Base-by-base conservation (phyloP, 2,329 filamentous ascomycete genomes). In the Penicillium janthinellum region DNA sequence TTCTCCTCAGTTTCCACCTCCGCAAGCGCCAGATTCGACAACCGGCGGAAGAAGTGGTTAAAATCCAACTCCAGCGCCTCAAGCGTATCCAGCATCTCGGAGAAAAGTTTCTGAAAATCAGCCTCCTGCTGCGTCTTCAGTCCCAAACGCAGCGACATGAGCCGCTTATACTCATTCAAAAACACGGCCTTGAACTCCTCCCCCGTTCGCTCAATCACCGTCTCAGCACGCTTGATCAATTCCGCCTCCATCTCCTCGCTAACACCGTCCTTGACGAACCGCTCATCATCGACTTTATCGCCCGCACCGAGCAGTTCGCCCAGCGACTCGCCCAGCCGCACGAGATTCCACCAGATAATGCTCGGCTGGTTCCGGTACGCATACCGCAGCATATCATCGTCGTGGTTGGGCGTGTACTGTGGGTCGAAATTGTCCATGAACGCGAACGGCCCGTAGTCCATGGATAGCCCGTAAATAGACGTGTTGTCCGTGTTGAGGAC, bases 401-500 rank as follows among this genome's bases (percentile, higher is more conserved):
- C 95, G 74, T 99, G 95, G 72, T 99, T 99, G 0, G 95, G 95
- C 0, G 95, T 99, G 75, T 98, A 99, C 15, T 84, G 82, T 0
- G 94, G 94, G 70, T 99, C 94, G 71, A 98, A 99, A 71, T 93
- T 92, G 75, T 99, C 95, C 81, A 99, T 89, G 76, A 99, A 99
- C 5, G 95, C 95, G 70, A 99, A 99, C 0, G 95, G 95, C 0
- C 95, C 95, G 72, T 93, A 99, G 77, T 99, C 95, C 63, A 99
- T 89, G 5, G 90, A 94, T 0, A 99, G 79, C 0, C 95, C 95
- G 57, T 88, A 88, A 53, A 99, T 84, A 0, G 92, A 96, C 0
- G 95, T 99, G 75, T 99, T 99, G 73, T 99, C 95, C 0, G 95
- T 98, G 77, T 99, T 99, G 59, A 99, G 82, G 4, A 99, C 95